Percentiles rank a stretch among this genome's conserved stretches.
Conservation (phyloP, 176 grass and related monocot species). For the Oropetium thomaeum region DNA sequence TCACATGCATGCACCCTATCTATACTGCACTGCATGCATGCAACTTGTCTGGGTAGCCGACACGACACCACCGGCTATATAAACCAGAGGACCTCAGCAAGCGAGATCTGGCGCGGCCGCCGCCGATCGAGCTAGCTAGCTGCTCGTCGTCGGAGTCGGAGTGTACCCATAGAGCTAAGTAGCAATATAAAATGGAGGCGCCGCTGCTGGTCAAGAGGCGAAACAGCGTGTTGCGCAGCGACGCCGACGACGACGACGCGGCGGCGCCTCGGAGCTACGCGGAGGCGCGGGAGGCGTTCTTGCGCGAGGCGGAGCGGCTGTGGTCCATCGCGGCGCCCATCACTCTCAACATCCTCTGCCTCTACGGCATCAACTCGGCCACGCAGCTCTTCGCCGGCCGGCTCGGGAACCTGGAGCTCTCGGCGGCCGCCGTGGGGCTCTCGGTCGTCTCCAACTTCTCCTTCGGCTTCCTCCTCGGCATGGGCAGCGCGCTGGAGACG, state of each 20-base stretch:
- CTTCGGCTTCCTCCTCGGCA: slow-evolving; percentile 88
- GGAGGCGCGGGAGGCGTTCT: slow-evolving; percentile 49
- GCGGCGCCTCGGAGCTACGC: too few species aligned
- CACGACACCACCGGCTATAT: neutral
- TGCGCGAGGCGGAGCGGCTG: slow-evolving; percentile 38
- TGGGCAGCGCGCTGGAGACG: slow-evolving; percentile 86
- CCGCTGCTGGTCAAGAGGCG: slow-evolving; percentile 5
- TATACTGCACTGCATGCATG: too few species aligned
- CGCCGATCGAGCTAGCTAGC: too few species aligned
- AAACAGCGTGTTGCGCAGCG: too few species aligned
- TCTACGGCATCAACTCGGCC: slow-evolving; percentile 66
- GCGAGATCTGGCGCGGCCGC: neutral
- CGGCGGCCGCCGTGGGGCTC: slow-evolving; percentile 60
- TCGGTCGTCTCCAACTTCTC: slow-evolving; percentile 80
- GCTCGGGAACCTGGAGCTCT: slow-evolving; percentile 82
- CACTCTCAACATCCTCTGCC: slow-evolving; percentile 68
- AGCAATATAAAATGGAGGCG: slow-evolving; percentile 12
- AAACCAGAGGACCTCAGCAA: neutral
- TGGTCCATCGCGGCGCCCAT: slow-evolving; percentile 78
- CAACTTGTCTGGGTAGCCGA: neutral
- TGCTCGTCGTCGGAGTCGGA: too few species aligned
- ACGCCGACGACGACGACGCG: too few species aligned
- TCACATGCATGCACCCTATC: too few species aligned
- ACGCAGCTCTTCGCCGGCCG: slow-evolving; percentile 81
- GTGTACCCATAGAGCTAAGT: too few species aligned